Evolutionary conservation across 192 early-diverging fungal genomes (phyloP).

Genomic region (Lobosporangium transversale): DNA sequence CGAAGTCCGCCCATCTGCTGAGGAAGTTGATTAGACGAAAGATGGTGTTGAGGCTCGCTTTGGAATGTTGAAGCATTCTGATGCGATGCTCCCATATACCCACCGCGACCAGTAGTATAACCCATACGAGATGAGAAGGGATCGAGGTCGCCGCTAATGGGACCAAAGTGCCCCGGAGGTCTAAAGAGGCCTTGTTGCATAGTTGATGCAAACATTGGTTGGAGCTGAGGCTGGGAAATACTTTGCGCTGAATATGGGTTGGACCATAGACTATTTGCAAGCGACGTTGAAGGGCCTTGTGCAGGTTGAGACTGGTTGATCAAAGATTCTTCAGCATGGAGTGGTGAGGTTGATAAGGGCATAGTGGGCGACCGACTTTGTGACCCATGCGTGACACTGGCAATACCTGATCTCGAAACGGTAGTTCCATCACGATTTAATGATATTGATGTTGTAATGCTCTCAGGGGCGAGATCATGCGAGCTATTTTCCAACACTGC

Average conservation of each 20-base stretch:
- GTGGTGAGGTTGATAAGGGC: slow-evolving; percentile 3
- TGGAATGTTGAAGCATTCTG: slow-evolving; percentile 14
- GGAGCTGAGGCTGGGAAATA: slow-evolving; percentile 20
- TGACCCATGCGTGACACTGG: background rate
- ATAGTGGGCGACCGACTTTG: slow-evolving; percentile 13
- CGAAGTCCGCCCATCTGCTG: slow-evolving; percentile 26
- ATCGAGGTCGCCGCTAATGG: slow-evolving; percentile 21
- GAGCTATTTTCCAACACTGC: slow-evolving; percentile 1
- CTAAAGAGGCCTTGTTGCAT: slow-evolving; percentile 31
- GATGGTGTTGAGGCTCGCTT: slow-evolving; percentile 13
- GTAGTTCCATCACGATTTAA: background rate
- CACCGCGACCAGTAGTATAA: slow-evolving; percentile 19
- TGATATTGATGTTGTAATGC: background rate
- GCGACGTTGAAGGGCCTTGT: slow-evolving; percentile 10
- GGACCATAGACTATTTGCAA: slow-evolving; percentile 15
- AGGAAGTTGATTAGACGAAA: slow-evolving; percentile 7
- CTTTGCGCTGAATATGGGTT: slow-evolving; percentile 23
- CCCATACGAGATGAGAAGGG: slow-evolving; percentile 12
- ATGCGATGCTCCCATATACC: slow-evolving; percentile 17
- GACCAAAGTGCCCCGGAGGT: slow-evolving; percentile 31
- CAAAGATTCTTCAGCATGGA: background rate
- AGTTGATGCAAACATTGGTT: slow-evolving; percentile 20
- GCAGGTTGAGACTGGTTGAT: background rate
- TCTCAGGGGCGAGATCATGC: background rate
- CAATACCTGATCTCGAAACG: background rate